A percentile compares a stretch with the other conserved stretches of the same genome.
Conservation (phyloP, 371 early-diverging fungal species). For the Rhizomucor pusillus region DNA sequence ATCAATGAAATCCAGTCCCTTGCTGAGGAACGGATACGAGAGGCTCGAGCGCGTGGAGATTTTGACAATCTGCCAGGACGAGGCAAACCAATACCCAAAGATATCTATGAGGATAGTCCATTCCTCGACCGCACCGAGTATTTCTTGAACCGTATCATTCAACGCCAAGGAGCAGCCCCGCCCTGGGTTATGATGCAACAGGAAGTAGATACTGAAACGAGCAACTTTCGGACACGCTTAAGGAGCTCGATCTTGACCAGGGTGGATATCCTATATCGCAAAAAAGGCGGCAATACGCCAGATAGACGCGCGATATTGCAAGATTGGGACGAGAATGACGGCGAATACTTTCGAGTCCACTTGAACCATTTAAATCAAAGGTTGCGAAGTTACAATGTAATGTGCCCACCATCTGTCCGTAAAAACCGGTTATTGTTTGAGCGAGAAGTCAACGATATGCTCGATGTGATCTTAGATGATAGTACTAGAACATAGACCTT, state of each 20-base stretch:
- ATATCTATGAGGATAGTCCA: slow-evolving; percentile 37
- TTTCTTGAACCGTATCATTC: slow-evolving; percentile 50
- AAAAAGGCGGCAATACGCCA: no score
- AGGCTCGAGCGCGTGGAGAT: slow-evolving; percentile 38
- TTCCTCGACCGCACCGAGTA: slow-evolving; percentile 41
- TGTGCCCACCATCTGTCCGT: slow-evolving; percentile 29
- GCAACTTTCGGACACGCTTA: slow-evolving; percentile 26
- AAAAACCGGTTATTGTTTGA: slow-evolving; percentile 6
- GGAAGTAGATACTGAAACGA: slow-evolving; percentile 42
- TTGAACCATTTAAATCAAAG: slow-evolving; percentile 11
- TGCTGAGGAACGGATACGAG: slow-evolving; percentile 41
- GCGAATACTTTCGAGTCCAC: slow-evolving; percentile 15
- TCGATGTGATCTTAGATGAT: no score
- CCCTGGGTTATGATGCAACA: slow-evolving; percentile 51
- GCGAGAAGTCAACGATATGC: no score
- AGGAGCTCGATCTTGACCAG: slow-evolving; percentile 6
- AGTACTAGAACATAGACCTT: no score
- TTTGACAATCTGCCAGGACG: slow-evolving; percentile 47
- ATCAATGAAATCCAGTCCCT: slow-evolving; percentile 21
- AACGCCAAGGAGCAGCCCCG: slow-evolving; percentile 45
- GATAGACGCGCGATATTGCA: slow-evolving; percentile 1
- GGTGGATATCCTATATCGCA: no score
- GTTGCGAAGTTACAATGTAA: slow-evolving; percentile 33
- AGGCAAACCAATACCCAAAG: slow-evolving; percentile 39
- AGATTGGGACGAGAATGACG: slow-evolving; percentile 14